These are phyloP conservation scores for Aeschynomene evenia DNA, from an alignment of 306 rosid species.

Conservation along the genomic window DNA sequence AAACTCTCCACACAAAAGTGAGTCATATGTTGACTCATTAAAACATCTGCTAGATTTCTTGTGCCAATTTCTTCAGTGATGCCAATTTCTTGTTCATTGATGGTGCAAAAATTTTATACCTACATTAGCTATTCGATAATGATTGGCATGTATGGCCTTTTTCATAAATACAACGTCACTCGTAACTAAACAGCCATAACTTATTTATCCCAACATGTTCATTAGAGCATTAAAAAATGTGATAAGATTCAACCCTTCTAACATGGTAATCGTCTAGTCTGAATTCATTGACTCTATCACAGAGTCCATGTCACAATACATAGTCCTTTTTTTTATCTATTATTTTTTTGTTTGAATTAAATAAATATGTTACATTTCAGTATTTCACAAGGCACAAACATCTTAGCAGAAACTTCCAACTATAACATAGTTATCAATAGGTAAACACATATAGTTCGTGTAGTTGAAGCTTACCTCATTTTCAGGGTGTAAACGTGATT, in stretches of 20 bases:
- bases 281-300: slow-evolving; percentile 8
- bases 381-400: background rate
- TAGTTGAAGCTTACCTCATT: slow-evolving; percentile 57
- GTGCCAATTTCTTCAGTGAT: too few species aligned
- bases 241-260: background rate
- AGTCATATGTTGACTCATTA: too few species aligned
- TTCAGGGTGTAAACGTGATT: slow-evolving; percentile 93
- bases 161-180: background rate
- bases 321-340: slow-evolving; percentile 23
- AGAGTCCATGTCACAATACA: slow-evolving; percentile 1
- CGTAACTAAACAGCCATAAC: background rate
- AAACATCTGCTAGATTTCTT: too few species aligned
- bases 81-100: background rate
- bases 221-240: background rate
- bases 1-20: too few species aligned
- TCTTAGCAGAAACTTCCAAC: slow-evolving; percentile 27
- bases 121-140: background rate
- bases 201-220: background rate
- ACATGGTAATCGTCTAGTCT: background rate
- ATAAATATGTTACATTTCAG: background rate
- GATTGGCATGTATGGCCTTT: background rate
- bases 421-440: slow-evolving; percentile 4
- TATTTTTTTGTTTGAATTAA: slow-evolving; percentile 7
- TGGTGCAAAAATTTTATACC: background rate
- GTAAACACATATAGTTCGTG: slow-evolving; percentile 12